A percentile compares a stretch with the other conserved stretches of the same genome.
These are phyloP conservation scores for Candida tallmaniae DNA, from an alignment of 805 yeast species.

Conservation along the genomic window DNA sequence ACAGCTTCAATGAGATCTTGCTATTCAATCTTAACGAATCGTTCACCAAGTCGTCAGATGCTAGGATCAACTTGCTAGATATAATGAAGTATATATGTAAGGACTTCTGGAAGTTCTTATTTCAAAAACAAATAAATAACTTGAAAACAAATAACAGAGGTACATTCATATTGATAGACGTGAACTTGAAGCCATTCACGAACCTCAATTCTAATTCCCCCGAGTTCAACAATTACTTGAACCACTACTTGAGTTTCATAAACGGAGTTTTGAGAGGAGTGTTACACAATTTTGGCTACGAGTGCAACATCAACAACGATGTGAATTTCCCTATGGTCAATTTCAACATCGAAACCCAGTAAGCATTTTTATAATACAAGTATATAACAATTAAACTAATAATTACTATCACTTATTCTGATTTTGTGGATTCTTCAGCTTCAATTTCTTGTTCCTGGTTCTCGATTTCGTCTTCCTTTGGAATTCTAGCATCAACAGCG, in stretches of 20 bases:
- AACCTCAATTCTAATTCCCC: slow-evolving; percentile 49
- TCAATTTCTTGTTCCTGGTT: no score
- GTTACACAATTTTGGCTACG: slow-evolving; percentile 63
- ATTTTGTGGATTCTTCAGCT: background rate
- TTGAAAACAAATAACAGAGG: slow-evolving; percentile 89
- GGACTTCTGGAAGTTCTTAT: slow-evolving; percentile 81
- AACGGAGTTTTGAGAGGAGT: slow-evolving; percentile 75
- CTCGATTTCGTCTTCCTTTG: slow-evolving; percentile 21
- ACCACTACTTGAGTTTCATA: slow-evolving; percentile 59
- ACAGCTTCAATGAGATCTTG: slow-evolving; percentile 47
- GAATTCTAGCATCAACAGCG: slow-evolving; percentile 58
- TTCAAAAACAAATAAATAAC: slow-evolving; percentile 85
- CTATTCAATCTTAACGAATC: slow-evolving; percentile 33
- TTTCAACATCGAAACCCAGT: slow-evolving; percentile 61
- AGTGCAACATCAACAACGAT: slow-evolving; percentile 63
- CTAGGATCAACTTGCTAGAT: slow-evolving; percentile 63
- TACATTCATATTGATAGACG: slow-evolving; percentile 75
- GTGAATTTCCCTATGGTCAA: slow-evolving; percentile 60
- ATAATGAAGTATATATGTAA: slow-evolving; percentile 90
- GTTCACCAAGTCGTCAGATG: slow-evolving; percentile 13
- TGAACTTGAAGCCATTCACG: slow-evolving; percentile 51
- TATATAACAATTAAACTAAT: background rate
- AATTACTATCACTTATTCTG: background rate
- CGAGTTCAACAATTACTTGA: slow-evolving; percentile 49
- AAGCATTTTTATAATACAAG: background rate